Evolutionary conservation across 78 protist genomes (phyloP).

Genomic region (Creolimax fragrantissima): DNA sequence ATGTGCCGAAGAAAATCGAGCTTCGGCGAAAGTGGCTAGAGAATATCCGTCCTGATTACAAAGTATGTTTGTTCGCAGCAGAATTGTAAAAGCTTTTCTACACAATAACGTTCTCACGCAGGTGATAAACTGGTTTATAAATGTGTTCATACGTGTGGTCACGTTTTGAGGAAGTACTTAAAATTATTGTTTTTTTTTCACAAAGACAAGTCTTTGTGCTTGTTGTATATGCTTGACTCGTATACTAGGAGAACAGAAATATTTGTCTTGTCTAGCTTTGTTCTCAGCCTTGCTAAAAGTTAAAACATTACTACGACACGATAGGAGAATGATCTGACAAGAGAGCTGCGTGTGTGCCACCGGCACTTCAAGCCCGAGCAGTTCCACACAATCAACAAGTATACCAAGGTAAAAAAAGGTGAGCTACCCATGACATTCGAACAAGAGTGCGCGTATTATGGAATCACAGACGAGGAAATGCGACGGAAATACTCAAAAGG

Average conservation of each 20-base stretch:
- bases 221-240: no score
- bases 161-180: no score
- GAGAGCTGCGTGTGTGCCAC: not conserved
- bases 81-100: not conserved
- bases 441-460: not conserved
- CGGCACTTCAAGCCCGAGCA: not conserved
- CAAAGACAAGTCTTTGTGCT: no score
- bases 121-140: no score
- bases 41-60: not conserved
- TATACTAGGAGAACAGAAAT: no score
- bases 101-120: not conserved
- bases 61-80: not conserved
- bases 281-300: no score
- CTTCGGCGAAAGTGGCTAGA: not conserved
- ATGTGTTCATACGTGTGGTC: no score
- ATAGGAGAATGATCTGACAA: not conserved
- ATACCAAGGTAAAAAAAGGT: not conserved
- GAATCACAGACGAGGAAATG: not conserved
- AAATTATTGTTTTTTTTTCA: no score
- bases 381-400: not conserved
- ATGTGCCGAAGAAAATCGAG: not conserved
- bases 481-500: not conserved
- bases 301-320: no score
- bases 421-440: not conserved
- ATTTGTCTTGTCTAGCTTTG: no score